These are phyloP conservation scores for Tetradesmus lagerheimii DNA, from an alignment of 139 green algal species.

Conservation along the genomic window DNA sequence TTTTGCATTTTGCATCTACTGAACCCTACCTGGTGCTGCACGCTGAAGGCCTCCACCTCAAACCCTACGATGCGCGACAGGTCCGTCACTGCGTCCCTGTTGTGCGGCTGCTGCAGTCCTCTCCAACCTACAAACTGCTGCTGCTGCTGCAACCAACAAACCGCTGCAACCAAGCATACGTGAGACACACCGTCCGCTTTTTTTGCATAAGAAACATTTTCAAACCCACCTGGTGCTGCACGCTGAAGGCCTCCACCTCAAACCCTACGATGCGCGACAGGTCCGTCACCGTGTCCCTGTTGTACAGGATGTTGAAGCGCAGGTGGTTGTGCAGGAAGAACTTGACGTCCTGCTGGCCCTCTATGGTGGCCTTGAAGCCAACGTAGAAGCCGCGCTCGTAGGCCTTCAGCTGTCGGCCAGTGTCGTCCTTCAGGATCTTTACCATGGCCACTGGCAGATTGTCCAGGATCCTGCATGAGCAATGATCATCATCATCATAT, in stretches of 20 bases:
- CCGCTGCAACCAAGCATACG: too few species aligned
- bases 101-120: too few species aligned
- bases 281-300: conserved; percentile 84
- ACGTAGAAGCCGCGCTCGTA: conserved; percentile 98
- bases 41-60: conserved; percentile 94
- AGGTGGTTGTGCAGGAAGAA: conserved; percentile 98
- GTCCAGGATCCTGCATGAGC: conserved; percentile 93
- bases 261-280: conserved; percentile 96
- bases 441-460: conserved; percentile 98
- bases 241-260: conserved; percentile 94
- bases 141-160: too few species aligned
- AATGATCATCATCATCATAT: background rate
- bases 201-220: too few species aligned
- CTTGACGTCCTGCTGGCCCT: conserved; percentile 66
- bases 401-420: conserved; percentile 82
- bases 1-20: too few species aligned
- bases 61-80: conserved; percentile 96
- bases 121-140: too few species aligned
- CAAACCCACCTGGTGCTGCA: conserved; percentile 80
- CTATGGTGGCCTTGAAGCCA: conserved; percentile 73
- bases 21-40: conserved; percentile 79
- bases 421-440: conserved; percentile 84
- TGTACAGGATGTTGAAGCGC: conserved; percentile 97
- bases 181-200: too few species aligned
- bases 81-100: conserved; percentile 84